phyloP scores from a whole-genome alignment of 2,329 filamentous ascomycete genomes.

The Lojkania enalia region DNA sequence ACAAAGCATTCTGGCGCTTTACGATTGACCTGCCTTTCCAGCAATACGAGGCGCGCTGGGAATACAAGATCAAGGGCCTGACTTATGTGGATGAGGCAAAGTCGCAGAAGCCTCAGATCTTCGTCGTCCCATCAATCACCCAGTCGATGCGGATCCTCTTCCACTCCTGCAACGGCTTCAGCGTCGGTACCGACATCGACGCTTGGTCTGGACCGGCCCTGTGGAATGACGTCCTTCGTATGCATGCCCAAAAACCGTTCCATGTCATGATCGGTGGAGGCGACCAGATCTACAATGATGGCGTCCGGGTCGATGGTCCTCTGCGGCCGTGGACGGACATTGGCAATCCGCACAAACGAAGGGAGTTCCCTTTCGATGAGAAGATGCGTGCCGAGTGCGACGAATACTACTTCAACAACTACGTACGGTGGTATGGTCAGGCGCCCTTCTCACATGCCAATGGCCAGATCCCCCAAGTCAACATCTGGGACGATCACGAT shows the following conservation, averaged over 20 bases:
- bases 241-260: conserved; percentile 63
- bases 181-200: conserved; percentile 65
- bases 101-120: conserved; percentile 44
- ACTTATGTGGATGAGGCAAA: conserved; percentile 58
- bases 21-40: conserved; percentile 65
- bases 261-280: conserved; percentile 83
- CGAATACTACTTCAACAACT: conserved; percentile 65
- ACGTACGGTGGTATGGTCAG: conserved; percentile 70
- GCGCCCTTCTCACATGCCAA: conserved; percentile 63
- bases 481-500: conserved; percentile 68
- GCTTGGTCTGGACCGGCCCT: conserved; percentile 64
- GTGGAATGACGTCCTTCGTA: conserved; percentile 66
- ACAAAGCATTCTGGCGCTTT: conserved; percentile 64
- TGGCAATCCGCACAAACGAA: conserved; percentile 62
- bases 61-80: conserved; percentile 73
- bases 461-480: conserved; percentile 65
- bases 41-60: conserved; percentile 75
- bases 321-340: conserved; percentile 68
- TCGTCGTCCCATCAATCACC: conserved; percentile 61
- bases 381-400: conserved; percentile 62
- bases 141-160: conserved; percentile 72
- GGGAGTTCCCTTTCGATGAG: conserved; percentile 67
- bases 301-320: conserved; percentile 82
- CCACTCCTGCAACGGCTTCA: conserved; percentile 71
- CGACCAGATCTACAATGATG: conserved; percentile 80